These are phyloP conservation scores for Penicillium griseofulvum DNA, from an alignment of 2,329 filamentous ascomycete species.

Conservation along the genomic window DNA sequence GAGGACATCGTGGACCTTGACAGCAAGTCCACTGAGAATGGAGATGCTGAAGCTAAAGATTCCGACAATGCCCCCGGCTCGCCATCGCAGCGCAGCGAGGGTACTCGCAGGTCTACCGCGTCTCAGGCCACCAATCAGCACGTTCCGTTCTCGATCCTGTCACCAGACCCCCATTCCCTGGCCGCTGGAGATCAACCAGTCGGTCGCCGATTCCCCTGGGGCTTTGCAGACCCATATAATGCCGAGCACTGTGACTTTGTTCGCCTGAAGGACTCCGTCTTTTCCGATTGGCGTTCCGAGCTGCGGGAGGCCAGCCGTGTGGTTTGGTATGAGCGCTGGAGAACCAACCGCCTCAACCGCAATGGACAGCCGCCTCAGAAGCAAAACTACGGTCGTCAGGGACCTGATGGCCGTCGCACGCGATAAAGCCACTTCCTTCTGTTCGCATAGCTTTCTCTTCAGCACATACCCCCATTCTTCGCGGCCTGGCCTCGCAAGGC, in stretches of 20 bases:
- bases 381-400: conserved; percentile 28
- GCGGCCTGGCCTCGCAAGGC: conserved; percentile 15
- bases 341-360: conserved; percentile 56
- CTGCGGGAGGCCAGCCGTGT: conserved; percentile 86
- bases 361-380: conserved; percentile 28
- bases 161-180: conserved; percentile 75
- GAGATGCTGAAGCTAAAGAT: conserved; percentile 28
- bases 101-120: conserved; percentile 47
- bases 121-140: conserved; percentile 56
- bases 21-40: conserved; percentile 17
- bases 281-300: conserved; percentile 88
- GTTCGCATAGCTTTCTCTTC: conserved; percentile 25
- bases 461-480: conserved; percentile 26
- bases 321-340: conserved; percentile 94
- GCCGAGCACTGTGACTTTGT: conserved; percentile 90
- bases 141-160: conserved; percentile 88
- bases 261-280: conserved; percentile 85
- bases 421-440: conserved; percentile 18
- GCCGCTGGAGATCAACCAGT: conserved; percentile 57
- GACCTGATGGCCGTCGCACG: conserved; percentile 29
- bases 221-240: conserved; percentile 91
- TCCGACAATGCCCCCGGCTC: conserved; percentile 29
- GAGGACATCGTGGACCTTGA: conserved; percentile 32
- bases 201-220: conserved; percentile 92
- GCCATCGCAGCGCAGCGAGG: conserved; percentile 37